These are phyloP conservation scores for Cordia subcordata DNA, from an alignment of 257 asterid genomes.

Conservation along the genomic window DNA sequence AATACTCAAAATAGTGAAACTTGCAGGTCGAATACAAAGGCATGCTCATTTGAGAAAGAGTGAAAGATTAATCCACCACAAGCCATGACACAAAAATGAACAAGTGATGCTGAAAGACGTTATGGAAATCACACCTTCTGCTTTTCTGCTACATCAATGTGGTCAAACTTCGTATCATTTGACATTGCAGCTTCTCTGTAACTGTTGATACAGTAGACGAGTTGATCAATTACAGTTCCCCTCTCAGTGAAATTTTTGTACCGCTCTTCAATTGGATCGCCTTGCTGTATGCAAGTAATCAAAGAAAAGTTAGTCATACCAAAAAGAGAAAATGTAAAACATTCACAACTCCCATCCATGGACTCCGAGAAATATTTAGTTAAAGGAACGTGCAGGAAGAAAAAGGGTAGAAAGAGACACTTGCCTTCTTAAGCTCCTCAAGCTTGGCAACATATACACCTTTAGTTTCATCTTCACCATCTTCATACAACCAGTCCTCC, in stretches of 20 bases:
- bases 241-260: conserved; percentile 73
- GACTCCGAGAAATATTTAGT: not conserved
- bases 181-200: conserved; percentile 82
- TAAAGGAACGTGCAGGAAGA: not conserved
- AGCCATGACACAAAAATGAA: too few relatives aligned
- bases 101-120: not conserved
- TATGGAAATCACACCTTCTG: conserved; percentile 46
- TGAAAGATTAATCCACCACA: not conserved
- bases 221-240: conserved; percentile 65
- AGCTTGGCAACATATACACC: conserved; percentile 72
- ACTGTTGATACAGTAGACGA: conserved; percentile 58
- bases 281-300: conserved; percentile 51
- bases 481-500: conserved; percentile 97
- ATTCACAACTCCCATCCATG: not conserved
- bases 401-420: not conserved
- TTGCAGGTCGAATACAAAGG: too few relatives aligned
- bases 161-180: conserved; percentile 73
- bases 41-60: too few relatives aligned
- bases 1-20: not conserved
- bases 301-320: not conserved
- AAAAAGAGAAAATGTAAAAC: not conserved
- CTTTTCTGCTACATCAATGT: conserved; percentile 70
- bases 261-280: conserved; percentile 85
- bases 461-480: conserved; percentile 88
- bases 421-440: conserved; percentile 72